Evolutionary conservation across 164 flowering plant species (phyloP).

Genomic region (Dillenia turbinata): DNA sequence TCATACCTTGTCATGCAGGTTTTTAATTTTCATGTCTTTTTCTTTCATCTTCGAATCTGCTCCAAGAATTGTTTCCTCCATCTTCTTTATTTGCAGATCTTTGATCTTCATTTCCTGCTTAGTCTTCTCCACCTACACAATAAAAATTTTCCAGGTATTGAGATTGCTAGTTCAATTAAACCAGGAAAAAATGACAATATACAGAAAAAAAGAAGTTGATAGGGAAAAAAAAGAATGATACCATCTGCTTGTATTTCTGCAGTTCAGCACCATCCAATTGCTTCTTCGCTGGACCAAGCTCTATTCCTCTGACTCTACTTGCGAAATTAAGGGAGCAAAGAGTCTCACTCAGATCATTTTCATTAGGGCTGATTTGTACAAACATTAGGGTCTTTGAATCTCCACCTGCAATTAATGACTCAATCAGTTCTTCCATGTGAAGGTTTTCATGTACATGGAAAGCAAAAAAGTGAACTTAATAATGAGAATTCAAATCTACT

Average conservation of each 20-base stretch:
- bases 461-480: conserved; percentile 3
- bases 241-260: conserved; percentile 73
- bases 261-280: conserved; percentile 71
- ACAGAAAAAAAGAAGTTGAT: not conserved
- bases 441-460: not conserved
- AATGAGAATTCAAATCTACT: not conserved
- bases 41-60: conserved; percentile 69
- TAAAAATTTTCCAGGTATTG: not conserved
- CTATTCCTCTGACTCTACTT: conserved; percentile 92
- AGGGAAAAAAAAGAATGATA: conserved; percentile 16
- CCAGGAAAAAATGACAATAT: no score
- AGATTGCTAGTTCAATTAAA: not conserved
- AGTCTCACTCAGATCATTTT: conserved; percentile 82
- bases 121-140: conserved; percentile 62
- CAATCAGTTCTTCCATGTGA: not conserved
- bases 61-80: conserved; percentile 73
- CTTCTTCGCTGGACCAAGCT: conserved; percentile 90
- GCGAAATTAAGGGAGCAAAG: conserved; percentile 96
- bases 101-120: conserved; percentile 79
- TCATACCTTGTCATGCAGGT: conserved; percentile 79
- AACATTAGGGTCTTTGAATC: conserved; percentile 97
- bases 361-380: conserved; percentile 91
- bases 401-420: conserved; percentile 51
- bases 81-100: conserved; percentile 64
- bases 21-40: conserved; percentile 62